Conservation (phyloP, 495 filamentous ascomycete species). For the Penicillium manginii region DNA sequence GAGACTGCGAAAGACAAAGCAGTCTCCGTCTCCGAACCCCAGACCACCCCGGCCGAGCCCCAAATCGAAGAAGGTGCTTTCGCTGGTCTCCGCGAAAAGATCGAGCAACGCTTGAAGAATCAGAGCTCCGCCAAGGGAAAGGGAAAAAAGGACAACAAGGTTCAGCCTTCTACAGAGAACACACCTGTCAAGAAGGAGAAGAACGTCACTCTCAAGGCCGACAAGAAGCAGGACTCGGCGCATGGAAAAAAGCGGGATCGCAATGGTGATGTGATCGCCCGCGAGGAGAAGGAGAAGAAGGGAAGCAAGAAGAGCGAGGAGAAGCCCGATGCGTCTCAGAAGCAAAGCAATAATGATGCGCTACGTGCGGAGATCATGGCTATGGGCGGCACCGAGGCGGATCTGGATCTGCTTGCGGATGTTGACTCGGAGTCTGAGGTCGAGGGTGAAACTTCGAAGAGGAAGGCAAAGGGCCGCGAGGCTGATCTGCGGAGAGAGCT, state of each 20-base stretch:
- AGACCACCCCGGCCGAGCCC: constrained; percentile 38
- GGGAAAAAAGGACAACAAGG: constrained; percentile 45
- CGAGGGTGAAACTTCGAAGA: constrained; percentile 39
- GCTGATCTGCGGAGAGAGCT: constrained; percentile 47
- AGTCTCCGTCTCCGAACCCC: constrained; percentile 25
- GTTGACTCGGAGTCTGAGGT: constrained; percentile 65
- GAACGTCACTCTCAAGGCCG: constrained; percentile 31
- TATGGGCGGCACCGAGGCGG: constrained; percentile 77
- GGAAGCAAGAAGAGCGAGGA: constrained; percentile 29
- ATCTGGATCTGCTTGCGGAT: constrained; percentile 66
- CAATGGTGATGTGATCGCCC: constrained; percentile 54
- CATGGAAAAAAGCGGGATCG: constrained; percentile 54
- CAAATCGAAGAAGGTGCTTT: constrained; percentile 64
- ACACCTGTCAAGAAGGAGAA: constrained; percentile 31
- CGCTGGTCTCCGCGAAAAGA: constrained; percentile 64
- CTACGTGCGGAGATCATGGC: constrained; percentile 74
- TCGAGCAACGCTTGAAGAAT: constrained; percentile 58
- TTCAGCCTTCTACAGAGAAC: constrained; percentile 20
- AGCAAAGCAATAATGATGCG: constrained; percentile 34
- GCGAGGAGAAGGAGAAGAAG: constrained; percentile 25
- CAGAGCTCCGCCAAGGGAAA: constrained; percentile 51
- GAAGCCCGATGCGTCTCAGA: constrained; percentile 25
- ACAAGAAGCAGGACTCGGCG: constrained; percentile 32
- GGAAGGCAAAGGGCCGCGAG: constrained; percentile 30
- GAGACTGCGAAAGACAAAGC: constrained; percentile 20